Conservation (phyloP, 2,329 filamentous ascomycete species). For the Fusarium poae region DNA sequence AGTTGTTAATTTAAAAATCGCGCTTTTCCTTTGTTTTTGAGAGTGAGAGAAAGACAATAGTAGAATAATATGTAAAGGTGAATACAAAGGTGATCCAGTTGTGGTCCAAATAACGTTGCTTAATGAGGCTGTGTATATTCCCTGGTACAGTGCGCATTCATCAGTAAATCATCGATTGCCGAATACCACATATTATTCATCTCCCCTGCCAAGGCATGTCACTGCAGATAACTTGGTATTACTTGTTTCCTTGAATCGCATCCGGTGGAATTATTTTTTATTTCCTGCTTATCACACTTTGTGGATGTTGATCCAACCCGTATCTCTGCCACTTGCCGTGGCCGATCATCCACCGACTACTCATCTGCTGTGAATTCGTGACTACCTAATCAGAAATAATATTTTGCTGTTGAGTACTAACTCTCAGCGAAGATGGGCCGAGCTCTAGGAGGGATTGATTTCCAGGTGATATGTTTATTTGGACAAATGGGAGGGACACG, state of each 20-base stretch:
- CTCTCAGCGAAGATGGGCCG: fast-evolving
- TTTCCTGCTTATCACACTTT: too few species aligned
- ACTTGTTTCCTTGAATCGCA: not conserved
- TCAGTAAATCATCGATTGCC: not conserved
- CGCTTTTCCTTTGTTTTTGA: not conserved
- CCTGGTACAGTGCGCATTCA: constrained; percentile 4
- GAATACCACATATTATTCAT: not conserved
- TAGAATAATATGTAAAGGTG: not conserved
- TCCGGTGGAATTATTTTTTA: not conserved
- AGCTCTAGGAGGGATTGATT: too few species aligned
- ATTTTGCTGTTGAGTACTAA: too few species aligned
- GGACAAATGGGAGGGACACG: too few species aligned
- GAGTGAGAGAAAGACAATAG: not conserved
- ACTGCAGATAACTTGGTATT: not conserved
- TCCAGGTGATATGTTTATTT: too few species aligned
- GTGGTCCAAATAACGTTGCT: constrained; percentile 15
- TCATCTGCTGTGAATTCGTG: too few species aligned
- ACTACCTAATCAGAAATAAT: too few species aligned
- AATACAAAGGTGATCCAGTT: not conserved
- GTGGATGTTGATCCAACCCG: too few species aligned
- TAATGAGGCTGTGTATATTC: constrained; percentile 30
- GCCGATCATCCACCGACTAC: too few species aligned
- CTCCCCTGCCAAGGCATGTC: not conserved
- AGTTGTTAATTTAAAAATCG: constrained; percentile 11
- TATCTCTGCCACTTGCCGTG: too few species aligned